Conservation (phyloP, 2,329 filamentous ascomycete genomes). For the Sporothrix variecibatus region DNA sequence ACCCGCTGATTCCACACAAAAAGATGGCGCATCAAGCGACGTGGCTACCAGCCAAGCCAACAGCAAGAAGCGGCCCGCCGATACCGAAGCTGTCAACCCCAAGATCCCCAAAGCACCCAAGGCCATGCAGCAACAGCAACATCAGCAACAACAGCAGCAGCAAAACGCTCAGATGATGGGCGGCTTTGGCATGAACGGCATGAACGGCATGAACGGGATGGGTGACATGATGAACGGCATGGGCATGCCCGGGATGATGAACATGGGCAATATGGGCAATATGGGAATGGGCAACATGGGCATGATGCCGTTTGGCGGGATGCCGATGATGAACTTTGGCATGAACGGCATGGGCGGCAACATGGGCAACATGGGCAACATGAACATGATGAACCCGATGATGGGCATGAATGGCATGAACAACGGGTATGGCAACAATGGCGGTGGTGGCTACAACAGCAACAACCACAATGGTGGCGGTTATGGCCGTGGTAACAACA, state of each 20-base stretch:
- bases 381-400: conserved; percentile 38
- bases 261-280: conserved; percentile 16
- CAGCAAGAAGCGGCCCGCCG: conserved; percentile 80
- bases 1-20: neutral
- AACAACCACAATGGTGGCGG: conserved; percentile 12
- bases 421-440: conserved; percentile 30
- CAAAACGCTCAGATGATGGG: conserved; percentile 31
- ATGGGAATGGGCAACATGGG: conserved; percentile 8
- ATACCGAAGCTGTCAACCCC: conserved; percentile 66
- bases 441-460: conserved; percentile 7
- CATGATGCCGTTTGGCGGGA: conserved; percentile 31
- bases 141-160: conserved; percentile 42
- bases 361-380: conserved; percentile 33
- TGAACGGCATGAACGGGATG: conserved; percentile 48
- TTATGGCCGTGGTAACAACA: conserved; percentile 9
- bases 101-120: conserved; percentile 66
- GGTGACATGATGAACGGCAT: conserved; percentile 35
- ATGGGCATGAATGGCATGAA: conserved; percentile 53
- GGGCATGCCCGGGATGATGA: conserved; percentile 35
- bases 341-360: conserved; percentile 40
- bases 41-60: conserved; percentile 27
- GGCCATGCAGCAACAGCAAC: conserved; percentile 61
- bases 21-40: conserved; percentile 4
- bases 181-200: conserved; percentile 35
- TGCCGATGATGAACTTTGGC: conserved; percentile 48